A percentile compares a stretch with the other conserved stretches of the same genome.
These are phyloP conservation scores for Pichia sp. DNA, from an alignment of 1,139 yeast genomes.

Conservation along the genomic window DNA sequence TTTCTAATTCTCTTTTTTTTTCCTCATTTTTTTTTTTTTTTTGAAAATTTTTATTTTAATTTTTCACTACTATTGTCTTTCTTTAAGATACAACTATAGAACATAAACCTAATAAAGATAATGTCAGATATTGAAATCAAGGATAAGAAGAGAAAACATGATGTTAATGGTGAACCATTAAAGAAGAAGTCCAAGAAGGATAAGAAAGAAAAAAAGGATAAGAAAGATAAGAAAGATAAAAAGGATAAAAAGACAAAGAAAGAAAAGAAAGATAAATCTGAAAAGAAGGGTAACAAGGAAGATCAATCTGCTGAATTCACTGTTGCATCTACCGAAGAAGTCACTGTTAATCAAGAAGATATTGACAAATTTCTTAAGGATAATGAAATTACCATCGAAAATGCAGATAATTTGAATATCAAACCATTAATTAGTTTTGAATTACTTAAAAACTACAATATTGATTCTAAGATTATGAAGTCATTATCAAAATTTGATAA, in stretches of 20 bases:
- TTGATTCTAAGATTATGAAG: slow-evolving; percentile 49
- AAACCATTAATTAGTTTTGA: slow-evolving; percentile 70
- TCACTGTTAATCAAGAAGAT: slow-evolving; percentile 43
- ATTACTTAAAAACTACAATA: slow-evolving; percentile 38
- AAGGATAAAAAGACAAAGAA: slow-evolving; percentile 37
- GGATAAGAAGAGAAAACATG: slow-evolving; percentile 42
- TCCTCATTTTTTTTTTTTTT: neutral
- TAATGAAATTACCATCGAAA: slow-evolving; percentile 79
- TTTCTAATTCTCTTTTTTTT: neutral
- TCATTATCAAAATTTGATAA: slow-evolving; percentile 65
- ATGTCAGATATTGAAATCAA: slow-evolving; percentile 15
- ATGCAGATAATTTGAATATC: slow-evolving; percentile 44
- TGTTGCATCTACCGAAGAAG: slow-evolving; percentile 35
- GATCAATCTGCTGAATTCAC: slow-evolving; percentile 37
- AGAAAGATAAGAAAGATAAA: slow-evolving; percentile 37
- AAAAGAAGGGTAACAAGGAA: slow-evolving; percentile 38
- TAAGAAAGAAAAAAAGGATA: slow-evolving; percentile 34
- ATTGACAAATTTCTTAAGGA: slow-evolving; percentile 56
- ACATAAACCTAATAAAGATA: neutral
- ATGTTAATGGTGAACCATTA: slow-evolving; percentile 25
- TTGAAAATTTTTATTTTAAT: neutral
- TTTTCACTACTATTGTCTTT: neutral
- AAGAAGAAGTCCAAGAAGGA: slow-evolving; percentile 36
- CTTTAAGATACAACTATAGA: neutral
- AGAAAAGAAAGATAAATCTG: slow-evolving; percentile 39